Evolutionary conservation across 805 yeast genomes (phyloP), one percentile per base, ranked within the genome.

Genomic region (Komagataella populi): DNA sequence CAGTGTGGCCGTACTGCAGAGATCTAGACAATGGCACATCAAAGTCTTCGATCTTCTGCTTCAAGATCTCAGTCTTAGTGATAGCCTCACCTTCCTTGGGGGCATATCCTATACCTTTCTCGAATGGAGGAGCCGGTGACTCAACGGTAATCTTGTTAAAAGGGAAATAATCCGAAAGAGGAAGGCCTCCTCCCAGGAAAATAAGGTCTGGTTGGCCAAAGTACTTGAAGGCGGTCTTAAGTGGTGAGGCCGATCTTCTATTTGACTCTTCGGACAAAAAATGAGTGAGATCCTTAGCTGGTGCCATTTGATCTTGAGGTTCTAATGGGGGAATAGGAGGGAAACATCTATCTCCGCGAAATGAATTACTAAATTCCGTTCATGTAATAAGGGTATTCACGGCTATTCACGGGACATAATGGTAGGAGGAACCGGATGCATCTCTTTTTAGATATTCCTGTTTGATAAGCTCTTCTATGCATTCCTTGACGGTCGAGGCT

Each of bases 141-240:
- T 78, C 79, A 12, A 84, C 83, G 20, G 74, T 64, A 53, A 91
- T 65, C 57, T 80, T 78, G 60, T 89, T 87, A 77, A 91, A 87
- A 47, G 99, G 98, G 77, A 91, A 91, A 68, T 87, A 85, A 56
- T 85, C 91, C 23, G 96, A 71, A 64, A 87, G 70, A 12, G 99
- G 99, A 59, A 91, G 77, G 6, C 99, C 99, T 60, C 98, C 99
- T 51, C 97, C 98, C 52, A 91, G 77, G 63, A 89, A 90, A 52
- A 88, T 81, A 62, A 93, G 73, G 50, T 83, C 79, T 39, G 96
- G 96, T 56, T 78, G 75, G 46, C 72, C 70, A 61, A 72, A 84
- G 71, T 85, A 84, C 63, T 80, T 81, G 73, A 91, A 87, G 16
- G 95, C 95, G 45, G 80, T 70, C 70, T 93, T 91, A 68, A 91